Evolutionary conservation across 495 filamentous ascomycete species (phyloP), one percentile per base, ranked within the genome.

Genomic region (Astrocystis sublimbata): DNA sequence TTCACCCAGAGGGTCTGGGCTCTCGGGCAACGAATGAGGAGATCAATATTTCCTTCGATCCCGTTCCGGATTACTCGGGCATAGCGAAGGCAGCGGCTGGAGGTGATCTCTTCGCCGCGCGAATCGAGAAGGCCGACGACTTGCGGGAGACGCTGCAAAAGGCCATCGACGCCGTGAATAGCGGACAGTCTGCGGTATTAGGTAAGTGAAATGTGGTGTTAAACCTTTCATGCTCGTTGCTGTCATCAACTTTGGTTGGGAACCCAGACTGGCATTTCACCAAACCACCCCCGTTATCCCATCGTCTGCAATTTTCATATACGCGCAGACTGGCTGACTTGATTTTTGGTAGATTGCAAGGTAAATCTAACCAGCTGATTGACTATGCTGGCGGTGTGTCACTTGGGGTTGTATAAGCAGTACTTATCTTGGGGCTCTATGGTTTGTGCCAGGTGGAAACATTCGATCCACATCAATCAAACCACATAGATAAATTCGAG

Each of bases 61-160:
- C 93, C 0, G 84, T 85, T 0, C 93, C 93, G 1, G 93, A 98
- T 68, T 98, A 93, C 71, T 79, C 90, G 0, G 93, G 93, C 10
- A 96, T 98, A 60, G 93, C 93, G 0, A 91, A 91, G 78, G 93
- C 92, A 6, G 92, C 93, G 0, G 86, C 89, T 0, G 92, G 92
- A 4, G 91, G 92, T 1, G 81, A 90, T 40, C 52, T 93, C 35
- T 83, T 87, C 75, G 76, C 89, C 38, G 79, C 86, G 65, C 74
- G 81, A 62, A 78, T 90, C 45, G 78, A 86, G 72, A 82, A 85
- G 75, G 78, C 82, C 68, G 70, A 83, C 56, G 76, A 89, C 26
- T 69, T 93, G 72, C 77, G 88, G 65, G 66, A 79, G 72, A 75
- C 85, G 35, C 71, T 94, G 47, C 83, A 81, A 35, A 77, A 86